Evolutionary conservation across 2,329 filamentous ascomycete genomes (phyloP).

Genomic region (Microcera coccophila): DNA sequence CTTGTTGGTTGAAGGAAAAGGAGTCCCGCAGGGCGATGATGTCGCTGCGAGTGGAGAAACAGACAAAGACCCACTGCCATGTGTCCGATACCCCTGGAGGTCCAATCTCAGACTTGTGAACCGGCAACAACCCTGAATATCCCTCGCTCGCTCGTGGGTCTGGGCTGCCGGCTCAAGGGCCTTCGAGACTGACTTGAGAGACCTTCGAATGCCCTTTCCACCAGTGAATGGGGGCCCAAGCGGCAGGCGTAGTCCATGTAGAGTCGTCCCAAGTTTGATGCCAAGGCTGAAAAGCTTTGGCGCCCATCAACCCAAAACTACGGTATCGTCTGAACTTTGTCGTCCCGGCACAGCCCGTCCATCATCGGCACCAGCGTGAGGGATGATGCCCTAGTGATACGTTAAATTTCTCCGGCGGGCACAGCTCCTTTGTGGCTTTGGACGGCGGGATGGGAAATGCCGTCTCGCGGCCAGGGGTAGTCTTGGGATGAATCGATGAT

Average conservation of each 20-base stretch:
- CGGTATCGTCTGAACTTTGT: neutral
- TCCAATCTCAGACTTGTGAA: slow-evolving; percentile 12
- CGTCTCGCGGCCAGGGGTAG: too few relatives aligned
- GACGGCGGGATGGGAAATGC: too few relatives aligned
- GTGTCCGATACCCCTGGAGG: slow-evolving; percentile 20
- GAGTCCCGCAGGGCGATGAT: slow-evolving; percentile 17
- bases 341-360: neutral
- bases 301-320: neutral
- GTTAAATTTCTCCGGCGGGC: neutral
- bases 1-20: slow-evolving; percentile 6
- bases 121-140: slow-evolving; percentile 15
- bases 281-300: neutral
- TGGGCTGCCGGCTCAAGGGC: too few relatives aligned
- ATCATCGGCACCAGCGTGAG: neutral
- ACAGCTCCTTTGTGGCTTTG: too few relatives aligned
- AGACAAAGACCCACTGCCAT: slow-evolving; percentile 20
- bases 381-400: neutral
- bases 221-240: too few relatives aligned
- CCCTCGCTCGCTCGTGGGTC: neutral
- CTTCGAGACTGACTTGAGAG: too few relatives aligned
- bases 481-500: too few relatives aligned
- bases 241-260: neutral
- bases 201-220: too few relatives aligned
- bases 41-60: slow-evolving; percentile 22
- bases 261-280: neutral